These are phyloP conservation scores for Sanghuangporus weigelae DNA, from an alignment of 1,284 basidiomycete species.

Conservation along the genomic window DNA sequence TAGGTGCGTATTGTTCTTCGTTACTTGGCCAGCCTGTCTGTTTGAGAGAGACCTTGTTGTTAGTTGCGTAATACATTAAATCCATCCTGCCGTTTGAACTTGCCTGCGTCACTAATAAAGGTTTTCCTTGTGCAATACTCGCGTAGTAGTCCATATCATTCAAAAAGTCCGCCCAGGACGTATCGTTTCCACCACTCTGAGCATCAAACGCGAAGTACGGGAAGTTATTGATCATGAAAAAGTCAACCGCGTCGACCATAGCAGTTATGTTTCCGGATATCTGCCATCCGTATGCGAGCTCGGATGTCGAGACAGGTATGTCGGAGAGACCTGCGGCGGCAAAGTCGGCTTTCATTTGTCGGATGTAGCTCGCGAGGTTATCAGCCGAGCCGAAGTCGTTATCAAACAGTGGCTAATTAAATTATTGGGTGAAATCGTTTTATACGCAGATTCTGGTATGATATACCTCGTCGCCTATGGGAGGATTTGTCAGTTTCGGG, in stretches of 20 bases:
- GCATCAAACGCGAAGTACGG: constrained; percentile 17
- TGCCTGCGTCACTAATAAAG: constrained; percentile 17
- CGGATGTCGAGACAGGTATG: constrained; percentile 18
- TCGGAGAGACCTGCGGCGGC: constrained; percentile 12
- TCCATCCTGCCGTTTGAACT: neutral
- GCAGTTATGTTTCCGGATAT: constrained; percentile 10
- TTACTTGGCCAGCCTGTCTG: constrained; percentile 19
- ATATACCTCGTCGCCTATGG: constrained; percentile 12
- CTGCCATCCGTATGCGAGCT: constrained; percentile 18
- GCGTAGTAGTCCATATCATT: constrained; percentile 16
- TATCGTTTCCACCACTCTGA: constrained; percentile 12
- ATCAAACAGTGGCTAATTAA: constrained; percentile 14
- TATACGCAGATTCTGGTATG: neutral
- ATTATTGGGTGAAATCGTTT: neutral
- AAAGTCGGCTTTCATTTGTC: constrained; percentile 15
- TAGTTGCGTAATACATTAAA: neutral
- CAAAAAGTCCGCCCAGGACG: constrained; percentile 14
- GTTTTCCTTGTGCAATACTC: constrained; percentile 16
- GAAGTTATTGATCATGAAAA: constrained; percentile 20
- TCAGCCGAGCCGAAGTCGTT: constrained; percentile 15
- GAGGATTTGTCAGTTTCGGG: too few species aligned
- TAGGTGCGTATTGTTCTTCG: constrained; percentile 14
- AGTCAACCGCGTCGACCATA: constrained; percentile 15
- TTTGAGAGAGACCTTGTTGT: too few species aligned
- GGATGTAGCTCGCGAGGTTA: constrained; percentile 14